Evolutionary conservation across 371 early-diverging fungal species (phyloP), one percentile per base, ranked within the genome.

Genomic region (Circinella umbellata): DNA sequence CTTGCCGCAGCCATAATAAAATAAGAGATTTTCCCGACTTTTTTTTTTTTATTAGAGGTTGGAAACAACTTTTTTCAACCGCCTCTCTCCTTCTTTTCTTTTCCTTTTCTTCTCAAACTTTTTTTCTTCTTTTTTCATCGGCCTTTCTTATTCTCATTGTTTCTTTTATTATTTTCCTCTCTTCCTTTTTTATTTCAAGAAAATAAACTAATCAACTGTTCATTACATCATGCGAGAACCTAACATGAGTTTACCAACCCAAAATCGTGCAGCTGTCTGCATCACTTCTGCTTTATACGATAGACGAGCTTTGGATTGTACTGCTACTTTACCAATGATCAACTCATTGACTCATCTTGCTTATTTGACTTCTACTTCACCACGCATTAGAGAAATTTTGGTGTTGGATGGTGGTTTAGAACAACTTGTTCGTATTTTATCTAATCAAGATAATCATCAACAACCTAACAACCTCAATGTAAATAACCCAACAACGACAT

Each of bases 321-420:
- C 96, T 38, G 94, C 94, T 69, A 89, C 90, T 51, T 80, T 93
- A 68, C 92, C 96, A 47, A 87, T 97, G 66, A 89, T 93, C 73
- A 93, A 91, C 71, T 94, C 95, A n/a, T 87, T 97, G 10, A 93
- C 92, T 68, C 92, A 96, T 82, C 89, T 97, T 57, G 90, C 88
- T 54, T 93, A 93, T 75, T 83, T 95, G 68, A 95, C 95, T 4
- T 88, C 90, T 38, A 90, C 94, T 10, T 92, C 94, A 20, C 91
- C 92, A 20, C 87, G 92, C 53, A 93, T 95, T 34, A 88, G 95
- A 64, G 90, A 91, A 65, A 89, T 93, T 61, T 81, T 97, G 39
- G 88, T 91, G 20, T 80, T 89, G 17, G 97, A 97, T 86, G 97
- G 97, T 42, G 97, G 95, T 8, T 76, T 97, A n/a, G 94, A 94